Evolutionary conservation across 2,329 filamentous ascomycete genomes (phyloP).

Genomic region (Diplodia mutila): DNA sequence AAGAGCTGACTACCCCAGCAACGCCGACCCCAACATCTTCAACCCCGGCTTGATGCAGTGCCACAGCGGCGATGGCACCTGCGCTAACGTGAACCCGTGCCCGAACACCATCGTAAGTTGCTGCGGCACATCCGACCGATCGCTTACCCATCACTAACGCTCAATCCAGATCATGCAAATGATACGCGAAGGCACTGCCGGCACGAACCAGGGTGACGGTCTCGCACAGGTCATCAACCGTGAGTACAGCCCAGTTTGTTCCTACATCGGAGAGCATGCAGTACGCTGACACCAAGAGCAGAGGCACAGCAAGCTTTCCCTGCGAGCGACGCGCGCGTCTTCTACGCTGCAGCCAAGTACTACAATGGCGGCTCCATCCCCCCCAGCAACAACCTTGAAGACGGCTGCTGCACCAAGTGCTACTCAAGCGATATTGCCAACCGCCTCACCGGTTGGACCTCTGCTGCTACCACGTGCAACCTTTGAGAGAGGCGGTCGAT

Average conservation of each 20-base stretch:
- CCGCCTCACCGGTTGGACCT: slow-evolving; percentile 49
- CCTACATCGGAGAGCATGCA: not conserved
- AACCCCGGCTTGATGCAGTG: slow-evolving; percentile 56
- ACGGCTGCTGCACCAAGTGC: slow-evolving; percentile 53
- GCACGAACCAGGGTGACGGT: slow-evolving; percentile 49
- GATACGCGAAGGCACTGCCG: slow-evolving; percentile 50
- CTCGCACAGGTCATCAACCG: slow-evolving; percentile 45
- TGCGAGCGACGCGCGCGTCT: slow-evolving; percentile 42
- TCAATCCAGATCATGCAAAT: slow-evolving; percentile 41
- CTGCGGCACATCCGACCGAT: too few species aligned
- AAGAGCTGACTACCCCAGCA: slow-evolving; percentile 25
- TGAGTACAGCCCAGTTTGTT: not conserved
- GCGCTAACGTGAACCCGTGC: slow-evolving; percentile 46
- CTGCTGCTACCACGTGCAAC: slow-evolving; percentile 28
- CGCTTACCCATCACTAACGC: not conserved
- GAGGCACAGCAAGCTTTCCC: slow-evolving; percentile 23
- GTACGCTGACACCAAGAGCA: not conserved
- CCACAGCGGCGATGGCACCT: slow-evolving; percentile 45
- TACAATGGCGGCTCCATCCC: slow-evolving; percentile 56
- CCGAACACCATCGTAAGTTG: slow-evolving; percentile 33
- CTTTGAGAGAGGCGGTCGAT: slow-evolving; percentile 21
- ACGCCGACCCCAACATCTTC: slow-evolving; percentile 35
- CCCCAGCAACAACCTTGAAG: slow-evolving; percentile 42
- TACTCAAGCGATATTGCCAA: slow-evolving; percentile 59
- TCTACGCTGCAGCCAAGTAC: slow-evolving; percentile 53